Percentiles rank a stretch among this genome's conserved stretches.
Evolutionary conservation across 805 yeast species (phyloP).

Genomic region (Yamadazyma sp.): DNA sequence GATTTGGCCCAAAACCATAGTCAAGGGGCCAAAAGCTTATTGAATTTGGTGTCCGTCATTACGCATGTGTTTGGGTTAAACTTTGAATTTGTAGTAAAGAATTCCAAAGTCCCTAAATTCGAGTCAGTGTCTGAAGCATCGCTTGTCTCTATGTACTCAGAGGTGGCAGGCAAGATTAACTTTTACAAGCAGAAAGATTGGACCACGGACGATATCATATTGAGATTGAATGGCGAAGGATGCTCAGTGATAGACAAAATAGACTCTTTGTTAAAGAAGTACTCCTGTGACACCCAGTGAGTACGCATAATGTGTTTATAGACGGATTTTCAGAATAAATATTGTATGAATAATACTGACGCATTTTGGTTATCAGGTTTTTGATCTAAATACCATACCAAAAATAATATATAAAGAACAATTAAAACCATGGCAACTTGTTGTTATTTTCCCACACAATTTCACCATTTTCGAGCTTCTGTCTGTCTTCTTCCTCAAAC

Average conservation of each 20-base stretch:
- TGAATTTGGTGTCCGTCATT: slow-evolving; percentile 29
- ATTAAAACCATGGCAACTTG: slow-evolving; percentile 43
- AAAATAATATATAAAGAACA: not conserved
- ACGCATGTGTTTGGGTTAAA: slow-evolving; percentile 32
- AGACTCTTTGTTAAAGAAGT: slow-evolving; percentile 20
- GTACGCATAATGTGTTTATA: too few species aligned
- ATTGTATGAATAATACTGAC: not conserved
- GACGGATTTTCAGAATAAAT: too few species aligned
- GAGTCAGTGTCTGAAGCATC: slow-evolving; percentile 19
- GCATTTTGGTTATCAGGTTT: too few species aligned
- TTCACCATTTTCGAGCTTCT: slow-evolving; percentile 23
- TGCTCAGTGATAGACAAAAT: slow-evolving; percentile 26
- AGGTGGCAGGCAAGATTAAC: slow-evolving; percentile 25
- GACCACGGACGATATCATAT: slow-evolving; percentile 38
- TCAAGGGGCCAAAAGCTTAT: slow-evolving; percentile 20
- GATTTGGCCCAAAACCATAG: slow-evolving; percentile 29
- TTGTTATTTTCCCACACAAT: slow-evolving; percentile 43
- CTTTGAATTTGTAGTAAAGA: slow-evolving; percentile 33
- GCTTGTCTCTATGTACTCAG: slow-evolving; percentile 22
- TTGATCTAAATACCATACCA: too few species aligned
- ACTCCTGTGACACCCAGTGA: too few species aligned
- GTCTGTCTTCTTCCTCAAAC: slow-evolving; percentile 26
- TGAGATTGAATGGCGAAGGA: slow-evolving; percentile 25
- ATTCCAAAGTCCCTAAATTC: slow-evolving; percentile 38
- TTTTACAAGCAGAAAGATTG: slow-evolving; percentile 39